These are phyloP conservation scores for Fusarium lateritium DNA, from an alignment of 2,329 filamentous ascomycete genomes.

Conservation along the genomic window DNA sequence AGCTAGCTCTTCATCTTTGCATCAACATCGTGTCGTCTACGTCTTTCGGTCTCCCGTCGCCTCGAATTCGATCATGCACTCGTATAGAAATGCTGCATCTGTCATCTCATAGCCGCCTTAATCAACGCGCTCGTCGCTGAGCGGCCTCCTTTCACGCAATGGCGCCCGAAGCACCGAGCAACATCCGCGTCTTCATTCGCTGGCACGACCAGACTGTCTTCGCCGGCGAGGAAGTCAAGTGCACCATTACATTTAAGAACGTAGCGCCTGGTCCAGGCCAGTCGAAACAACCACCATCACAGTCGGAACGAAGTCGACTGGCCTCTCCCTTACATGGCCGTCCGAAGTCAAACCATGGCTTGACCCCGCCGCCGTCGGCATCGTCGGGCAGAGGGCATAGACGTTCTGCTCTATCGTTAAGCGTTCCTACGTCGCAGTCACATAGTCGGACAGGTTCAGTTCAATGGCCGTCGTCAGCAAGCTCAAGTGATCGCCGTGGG, in stretches of 20 bases:
- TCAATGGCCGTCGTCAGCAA: slow-evolving; percentile 60
- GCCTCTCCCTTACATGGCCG: slow-evolving; percentile 62
- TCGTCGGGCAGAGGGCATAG: slow-evolving; percentile 70
- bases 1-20: slow-evolving; percentile 35
- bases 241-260: slow-evolving; percentile 97
- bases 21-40: slow-evolving; percentile 25
- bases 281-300: slow-evolving; percentile 46
- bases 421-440: slow-evolving; percentile 62
- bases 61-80: slow-evolving; percentile 37
- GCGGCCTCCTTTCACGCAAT: slow-evolving; percentile 56
- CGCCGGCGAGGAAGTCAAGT: slow-evolving; percentile 95
- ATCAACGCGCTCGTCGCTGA: slow-evolving; percentile 52
- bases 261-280: slow-evolving; percentile 66
- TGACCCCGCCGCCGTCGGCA: slow-evolving; percentile 62
- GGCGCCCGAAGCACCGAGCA: slow-evolving; percentile 67
- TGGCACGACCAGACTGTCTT: slow-evolving; percentile 97
- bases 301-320: slow-evolving; percentile 54
- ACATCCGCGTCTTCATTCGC: slow-evolving; percentile 95
- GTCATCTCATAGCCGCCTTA: slow-evolving; percentile 44
- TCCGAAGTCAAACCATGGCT: slow-evolving; percentile 59
- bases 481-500: slow-evolving; percentile 50
- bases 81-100: slow-evolving; percentile 52
- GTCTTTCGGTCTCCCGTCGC: slow-evolving; percentile 4
- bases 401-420: slow-evolving; percentile 75
- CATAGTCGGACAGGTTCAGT: slow-evolving; percentile 63